Percentiles rank a stretch among this genome's conserved stretches.
phyloP scores from a whole-genome alignment of 768 basidiomycete genomes.

The Hysterangium stoloniferum region DNA sequence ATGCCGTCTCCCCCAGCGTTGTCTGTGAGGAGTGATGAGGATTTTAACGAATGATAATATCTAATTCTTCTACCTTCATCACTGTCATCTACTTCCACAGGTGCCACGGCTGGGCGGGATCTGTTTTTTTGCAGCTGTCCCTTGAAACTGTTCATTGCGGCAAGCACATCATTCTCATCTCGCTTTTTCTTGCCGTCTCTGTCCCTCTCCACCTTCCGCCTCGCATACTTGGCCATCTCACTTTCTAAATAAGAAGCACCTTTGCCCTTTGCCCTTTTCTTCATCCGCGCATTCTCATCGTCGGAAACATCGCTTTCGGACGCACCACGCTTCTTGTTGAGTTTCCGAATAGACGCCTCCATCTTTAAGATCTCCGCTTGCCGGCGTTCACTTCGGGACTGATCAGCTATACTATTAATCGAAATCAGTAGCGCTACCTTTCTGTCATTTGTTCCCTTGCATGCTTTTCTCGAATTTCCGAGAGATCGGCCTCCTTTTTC shows the following conservation, averaged over 20 bases:
- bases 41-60: conserved; percentile 5
- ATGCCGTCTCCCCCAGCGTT: conserved; percentile 41
- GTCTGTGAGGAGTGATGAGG: neutral
- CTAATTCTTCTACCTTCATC: conserved; percentile 18
- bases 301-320: conserved; percentile 32
- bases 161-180: conserved; percentile 68
- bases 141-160: conserved; percentile 61
- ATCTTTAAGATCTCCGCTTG: conserved; percentile 77
- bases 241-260: conserved; percentile 67
- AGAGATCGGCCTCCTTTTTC: conserved; percentile 39
- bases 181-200: conserved; percentile 41
- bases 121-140: conserved; percentile 50
- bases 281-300: conserved; percentile 57
- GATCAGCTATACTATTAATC: too few relatives aligned
- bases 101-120: neutral
- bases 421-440: conserved; percentile 44
- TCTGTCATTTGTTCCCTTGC: conserved; percentile 58
- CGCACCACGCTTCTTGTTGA: conserved; percentile 52
- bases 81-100: conserved; percentile 21
- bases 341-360: conserved; percentile 80
- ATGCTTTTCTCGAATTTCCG: conserved; percentile 69
- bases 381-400: conserved; percentile 43
- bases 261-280: conserved; percentile 44
- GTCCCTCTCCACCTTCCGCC: conserved; percentile 46
- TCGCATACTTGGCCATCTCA: conserved; percentile 75